Evolutionary conservation across 176 grass and related monocot species (phyloP), one percentile per base, ranked within the genome.

Genomic region (Paspalum notatum): DNA sequence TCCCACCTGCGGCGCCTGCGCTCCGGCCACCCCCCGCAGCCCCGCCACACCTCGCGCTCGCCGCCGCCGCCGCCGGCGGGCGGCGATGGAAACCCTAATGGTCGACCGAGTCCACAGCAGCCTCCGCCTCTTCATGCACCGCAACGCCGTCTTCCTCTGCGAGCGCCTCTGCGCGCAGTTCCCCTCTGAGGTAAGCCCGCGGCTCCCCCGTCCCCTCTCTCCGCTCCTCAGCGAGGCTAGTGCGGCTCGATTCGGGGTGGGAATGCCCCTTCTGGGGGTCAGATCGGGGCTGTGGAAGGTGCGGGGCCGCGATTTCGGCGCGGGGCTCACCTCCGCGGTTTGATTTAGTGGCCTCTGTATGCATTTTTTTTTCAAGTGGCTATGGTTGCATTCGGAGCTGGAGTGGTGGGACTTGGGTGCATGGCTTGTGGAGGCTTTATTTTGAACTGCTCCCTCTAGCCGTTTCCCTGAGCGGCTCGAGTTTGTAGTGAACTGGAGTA

Each of bases 161-260:
- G 96, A 99, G 90, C 96, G 96, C 46, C 96, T 99, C 88, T 95
- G 90, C 79, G 96, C 92, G 71, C 91, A 95, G 87, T 99, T 99
- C 92, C 92, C 96, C 49, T 84, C 90, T 25, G 96, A 99, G 96
- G 96, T 93, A 48, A n/a, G 17, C 21, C 0, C 32, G 32, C 32
- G 39, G 50, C 67, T 1, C 32, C 38, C 67, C 39, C n/a, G n/a
- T 1, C 5, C 3, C 9, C 13, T 15, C 27, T 51, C 12, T n/a
- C n/a, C n/a, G n/a, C 40, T 15, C 26, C 66, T n/a, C n/a, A n/a
- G n/a, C 24, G 54, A 43, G 5, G 51, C 42, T 70, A 61, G 44
- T 39, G 18, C 24, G 63, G 24, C 40, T 65, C 45, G 54, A 78
- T 83, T 87, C 40, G 47, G 44, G 47, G 78, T 75, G 72, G 39